phyloP scores from a whole-genome alignment of 352 stramenopile genomes.

The Aphanomyces euteiches region DNA sequence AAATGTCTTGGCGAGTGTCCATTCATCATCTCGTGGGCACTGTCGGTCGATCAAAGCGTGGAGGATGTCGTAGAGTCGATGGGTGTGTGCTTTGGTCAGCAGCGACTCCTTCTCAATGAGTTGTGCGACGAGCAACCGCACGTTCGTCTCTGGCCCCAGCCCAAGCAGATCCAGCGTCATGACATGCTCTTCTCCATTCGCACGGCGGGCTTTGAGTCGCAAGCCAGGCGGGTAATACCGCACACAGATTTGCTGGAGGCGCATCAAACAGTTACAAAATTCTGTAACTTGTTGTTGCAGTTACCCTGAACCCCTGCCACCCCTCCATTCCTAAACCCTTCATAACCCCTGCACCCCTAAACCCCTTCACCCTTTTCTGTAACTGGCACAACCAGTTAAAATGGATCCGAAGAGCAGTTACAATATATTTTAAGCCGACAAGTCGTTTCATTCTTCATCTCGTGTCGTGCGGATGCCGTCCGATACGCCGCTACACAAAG shows the following conservation, averaged over 20 bases:
- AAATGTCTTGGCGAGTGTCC: slow-evolving; percentile 40
- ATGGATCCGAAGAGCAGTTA: no score
- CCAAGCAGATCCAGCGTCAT: slow-evolving; percentile 68
- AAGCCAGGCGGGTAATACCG: slow-evolving; percentile 69
- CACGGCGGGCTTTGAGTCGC: slow-evolving; percentile 57
- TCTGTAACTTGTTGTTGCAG: not conserved
- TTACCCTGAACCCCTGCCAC: not conserved
- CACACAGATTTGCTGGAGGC: slow-evolving; percentile 59
- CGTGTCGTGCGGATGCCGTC: slow-evolving; percentile 56
- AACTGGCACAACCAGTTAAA: no score
- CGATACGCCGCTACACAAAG: slow-evolving; percentile 87
- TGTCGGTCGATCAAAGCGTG: slow-evolving; percentile 73
- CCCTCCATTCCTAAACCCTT: not conserved
- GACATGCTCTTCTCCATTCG: slow-evolving; percentile 41
- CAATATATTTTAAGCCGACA: no score
- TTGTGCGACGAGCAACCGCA: slow-evolving; percentile 48
- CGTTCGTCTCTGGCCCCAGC: slow-evolving; percentile 64
- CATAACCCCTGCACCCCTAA: no score
- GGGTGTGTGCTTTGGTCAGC: slow-evolving; percentile 42
- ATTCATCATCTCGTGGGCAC: slow-evolving; percentile 36
- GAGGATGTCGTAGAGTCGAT: slow-evolving; percentile 57
- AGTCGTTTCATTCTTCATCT: not conserved
- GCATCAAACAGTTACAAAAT: slow-evolving; percentile 40
- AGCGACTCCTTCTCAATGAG: slow-evolving; percentile 56
- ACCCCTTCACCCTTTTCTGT: no score